Base-by-base conservation (phyloP, 768 basidiomycete species). In the Glaciozyma martinii region DNA sequence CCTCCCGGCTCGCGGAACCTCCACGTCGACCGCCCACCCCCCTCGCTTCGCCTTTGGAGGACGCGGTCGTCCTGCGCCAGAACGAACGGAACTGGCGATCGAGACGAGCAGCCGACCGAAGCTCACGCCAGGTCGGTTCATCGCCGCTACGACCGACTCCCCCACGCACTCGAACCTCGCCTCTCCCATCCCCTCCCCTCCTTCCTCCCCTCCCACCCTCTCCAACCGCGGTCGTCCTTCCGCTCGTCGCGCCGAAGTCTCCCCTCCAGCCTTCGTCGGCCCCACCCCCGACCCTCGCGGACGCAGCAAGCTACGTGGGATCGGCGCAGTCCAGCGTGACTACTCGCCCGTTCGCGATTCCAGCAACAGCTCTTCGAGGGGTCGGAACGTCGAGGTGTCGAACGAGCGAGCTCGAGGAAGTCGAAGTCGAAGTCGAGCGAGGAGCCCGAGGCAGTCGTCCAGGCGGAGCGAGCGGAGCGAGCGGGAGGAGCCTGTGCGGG, bases 71-170 rank as follows among this genome's bases (percentile, higher is more conserved):
- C 29, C 3, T 16, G 30, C 27, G 8, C 18, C 25, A 30, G 15
- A 29, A 54, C 3, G 53, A 54, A 12, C 4, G 9, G 16, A 53
- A 16, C 30, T 12, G 27, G 13, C 23, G 15, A 7, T 10, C 3
- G 23, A 25, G n/a, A 2, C 27, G n/a, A 15, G 27, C n/a, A 27
- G 25, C 49, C 1, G 15, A 13, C 7, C 37, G 7, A 40, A 40
- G 37, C 55, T 65, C 16, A 62, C 59, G 7, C 67, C 67, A 21
- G 67, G 67, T 5, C 63, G 65, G 54, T 60, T 60, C 55, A 68
- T 68, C 55, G 10, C 32, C 7, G 63, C 67, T 5, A 68, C 67
- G 9, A 47, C 58, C 29, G 60, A 54, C 19, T 57, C 67, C 0
- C 61, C 61, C 13, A 61, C 67, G 9, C 29, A 25, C 0, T 63